These are phyloP conservation scores for Funneliformis mosseae DNA, from an alignment of 192 early-diverging fungal species.

Conservation along the genomic window DNA sequence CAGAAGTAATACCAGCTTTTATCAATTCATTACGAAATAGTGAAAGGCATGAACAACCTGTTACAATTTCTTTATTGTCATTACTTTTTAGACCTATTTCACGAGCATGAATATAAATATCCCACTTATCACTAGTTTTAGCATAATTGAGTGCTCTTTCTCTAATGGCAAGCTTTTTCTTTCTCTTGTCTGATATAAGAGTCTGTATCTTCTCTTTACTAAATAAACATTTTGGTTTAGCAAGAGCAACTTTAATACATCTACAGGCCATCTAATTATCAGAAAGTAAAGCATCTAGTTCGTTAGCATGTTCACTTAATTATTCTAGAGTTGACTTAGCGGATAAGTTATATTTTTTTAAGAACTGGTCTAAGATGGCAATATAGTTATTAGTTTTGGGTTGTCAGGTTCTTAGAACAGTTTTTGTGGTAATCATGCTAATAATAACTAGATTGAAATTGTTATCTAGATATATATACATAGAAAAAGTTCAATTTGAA, in stretches of 20 bases:
- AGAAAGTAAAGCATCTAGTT: not conserved
- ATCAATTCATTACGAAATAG: conserved; percentile 16
- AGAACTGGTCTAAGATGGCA: not conserved
- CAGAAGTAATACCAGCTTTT: conserved; percentile 1
- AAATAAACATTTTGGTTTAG: too few relatives aligned
- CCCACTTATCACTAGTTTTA: not conserved
- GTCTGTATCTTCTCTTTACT: too few relatives aligned
- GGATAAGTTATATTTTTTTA: too few relatives aligned
- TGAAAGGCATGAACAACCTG: not conserved
- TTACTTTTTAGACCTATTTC: not conserved
- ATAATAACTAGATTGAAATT: not conserved
- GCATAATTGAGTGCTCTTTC: not conserved
- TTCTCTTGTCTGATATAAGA: too few relatives aligned
- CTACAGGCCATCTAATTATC: too few relatives aligned
- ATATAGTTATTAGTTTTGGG: too few relatives aligned
- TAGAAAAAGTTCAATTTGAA: too few relatives aligned
- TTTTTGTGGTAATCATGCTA: not conserved
- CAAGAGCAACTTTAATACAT: too few relatives aligned
- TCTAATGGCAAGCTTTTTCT: not conserved
- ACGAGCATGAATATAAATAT: not conserved
- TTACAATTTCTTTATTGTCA: not conserved
- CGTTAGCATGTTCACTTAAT: too few relatives aligned
- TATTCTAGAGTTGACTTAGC: too few relatives aligned
- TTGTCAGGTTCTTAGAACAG: not conserved
- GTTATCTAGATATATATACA: not conserved